A percentile compares a stretch with the other conserved stretches of the same genome.
phyloP scores from a whole-genome alignment of 108 stramenopile species.

The Aurantiochytrium sp. region DNA sequence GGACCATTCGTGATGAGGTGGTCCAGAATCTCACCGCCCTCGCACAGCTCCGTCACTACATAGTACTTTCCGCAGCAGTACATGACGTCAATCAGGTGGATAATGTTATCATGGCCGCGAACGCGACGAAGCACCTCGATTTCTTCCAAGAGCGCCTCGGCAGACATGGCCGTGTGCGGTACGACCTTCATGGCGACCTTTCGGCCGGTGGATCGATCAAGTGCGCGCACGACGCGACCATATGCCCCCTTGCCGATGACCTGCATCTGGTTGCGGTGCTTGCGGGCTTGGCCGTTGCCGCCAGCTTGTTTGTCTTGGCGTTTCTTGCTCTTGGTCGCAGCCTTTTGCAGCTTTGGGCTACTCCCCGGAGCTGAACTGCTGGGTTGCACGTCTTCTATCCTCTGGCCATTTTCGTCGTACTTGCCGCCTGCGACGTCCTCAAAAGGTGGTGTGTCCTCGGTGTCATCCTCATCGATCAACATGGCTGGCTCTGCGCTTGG shows the following conservation, averaged over 20 bases:
- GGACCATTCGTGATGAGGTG: neutral
- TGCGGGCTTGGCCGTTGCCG: neutral
- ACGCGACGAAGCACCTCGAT: neutral
- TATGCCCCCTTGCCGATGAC: constrained; percentile 10
- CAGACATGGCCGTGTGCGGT: constrained; percentile 11
- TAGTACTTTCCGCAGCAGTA: constrained; percentile 19
- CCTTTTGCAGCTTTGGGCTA: no score
- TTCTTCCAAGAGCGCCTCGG: constrained; percentile 11
- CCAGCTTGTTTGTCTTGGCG: neutral
- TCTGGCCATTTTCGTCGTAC: no score
- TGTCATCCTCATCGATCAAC: neutral
- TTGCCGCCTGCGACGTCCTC: neutral
- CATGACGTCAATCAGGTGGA: neutral
- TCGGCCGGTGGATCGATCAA: neutral
- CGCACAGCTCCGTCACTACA: constrained; percentile 16
- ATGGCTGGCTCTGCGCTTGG: neutral
- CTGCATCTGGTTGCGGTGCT: neutral
- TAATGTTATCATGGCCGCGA: neutral
- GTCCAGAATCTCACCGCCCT: constrained; percentile 14
- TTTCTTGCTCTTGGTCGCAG: neutral
- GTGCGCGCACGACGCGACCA: neutral
- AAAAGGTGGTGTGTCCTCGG: neutral
- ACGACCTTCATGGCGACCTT: constrained; percentile 12
- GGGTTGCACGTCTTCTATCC: no score
- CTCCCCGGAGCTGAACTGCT: no score